phyloP scores from a whole-genome alignment of 495 filamentous ascomycete genomes.

The Penicillium paxilli region DNA sequence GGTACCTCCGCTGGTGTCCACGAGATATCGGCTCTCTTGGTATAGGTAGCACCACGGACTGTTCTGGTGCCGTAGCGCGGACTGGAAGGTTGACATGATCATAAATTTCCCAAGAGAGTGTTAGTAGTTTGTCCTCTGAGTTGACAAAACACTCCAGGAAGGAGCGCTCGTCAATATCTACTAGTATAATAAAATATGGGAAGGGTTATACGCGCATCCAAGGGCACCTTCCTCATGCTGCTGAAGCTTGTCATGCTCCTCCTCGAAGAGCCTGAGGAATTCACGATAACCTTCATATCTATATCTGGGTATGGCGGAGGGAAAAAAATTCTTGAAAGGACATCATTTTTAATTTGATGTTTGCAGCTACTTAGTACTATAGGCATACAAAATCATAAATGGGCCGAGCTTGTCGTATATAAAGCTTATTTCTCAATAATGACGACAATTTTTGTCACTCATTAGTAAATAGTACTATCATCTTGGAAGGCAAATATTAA shows the following conservation, averaged over 20 bases:
- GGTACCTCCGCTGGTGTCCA: not conserved
- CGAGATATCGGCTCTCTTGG: slow-evolving; percentile 6
- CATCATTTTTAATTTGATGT: not conserved
- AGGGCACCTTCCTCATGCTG: slow-evolving; percentile 4
- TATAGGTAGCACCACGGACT: not conserved
- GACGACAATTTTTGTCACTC: not conserved
- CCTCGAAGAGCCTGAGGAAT: not conserved
- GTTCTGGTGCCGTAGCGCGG: not conserved
- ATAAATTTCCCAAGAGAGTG: slow-evolving; percentile 9
- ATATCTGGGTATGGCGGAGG: slow-evolving; percentile 1
- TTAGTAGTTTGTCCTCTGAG: slow-evolving; percentile 5
- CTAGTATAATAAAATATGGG: slow-evolving; percentile 10
- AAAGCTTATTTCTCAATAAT: not conserved
- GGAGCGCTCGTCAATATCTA: slow-evolving; percentile 7
- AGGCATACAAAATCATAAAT: not conserved
- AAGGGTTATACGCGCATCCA: slow-evolving; percentile 1
- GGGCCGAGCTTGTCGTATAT: not conserved
- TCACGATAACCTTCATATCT: not conserved
- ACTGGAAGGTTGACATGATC: slow-evolving; percentile 7
- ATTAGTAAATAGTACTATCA: not conserved
- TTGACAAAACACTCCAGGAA: slow-evolving; percentile 14
- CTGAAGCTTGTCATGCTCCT: not conserved
- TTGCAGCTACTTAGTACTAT: not conserved
- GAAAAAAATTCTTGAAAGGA: not conserved
- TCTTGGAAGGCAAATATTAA: not conserved